A percentile compares a stretch with the other conserved stretches of the same genome.
phyloP scores from a whole-genome alignment of 148 eudicot genomes.

The Arctostaphylos glauca region DNA sequence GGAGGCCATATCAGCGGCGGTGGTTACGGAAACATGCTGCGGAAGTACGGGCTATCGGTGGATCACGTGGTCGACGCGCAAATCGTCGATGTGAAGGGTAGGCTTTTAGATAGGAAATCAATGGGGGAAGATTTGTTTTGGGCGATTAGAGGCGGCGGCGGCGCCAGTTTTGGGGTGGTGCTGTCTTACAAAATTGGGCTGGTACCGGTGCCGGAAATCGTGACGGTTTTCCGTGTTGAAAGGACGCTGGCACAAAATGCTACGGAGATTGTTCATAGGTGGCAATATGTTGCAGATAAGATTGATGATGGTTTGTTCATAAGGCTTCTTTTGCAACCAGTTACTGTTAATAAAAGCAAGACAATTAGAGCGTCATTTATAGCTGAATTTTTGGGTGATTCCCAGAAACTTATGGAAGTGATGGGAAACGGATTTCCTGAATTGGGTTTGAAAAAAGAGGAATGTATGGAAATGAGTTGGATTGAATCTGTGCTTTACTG shows the following conservation, averaged over 20 bases:
- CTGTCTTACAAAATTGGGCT: constrained; percentile 11
- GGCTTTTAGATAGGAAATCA: neutral
- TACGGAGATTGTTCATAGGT: neutral
- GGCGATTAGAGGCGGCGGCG: constrained; percentile 13
- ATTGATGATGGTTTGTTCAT: constrained; percentile 29
- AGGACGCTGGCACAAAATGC: constrained; percentile 12
- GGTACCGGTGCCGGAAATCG: neutral
- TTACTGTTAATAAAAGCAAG: constrained; percentile 3
- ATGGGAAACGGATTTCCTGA: constrained; percentile 30
- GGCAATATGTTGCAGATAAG: constrained; percentile 13
- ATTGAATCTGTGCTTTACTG: constrained; percentile 28
- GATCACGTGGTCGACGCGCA: constrained; percentile 32
- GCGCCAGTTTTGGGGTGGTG: constrained; percentile 17
- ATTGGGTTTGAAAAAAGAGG: constrained; percentile 25
- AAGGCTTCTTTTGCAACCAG: constrained; percentile 1
- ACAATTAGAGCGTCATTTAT: constrained; percentile 22
- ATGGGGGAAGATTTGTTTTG: constrained; percentile 26
- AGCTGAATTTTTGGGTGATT: constrained; percentile 30
- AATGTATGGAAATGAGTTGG: constrained; percentile 40
- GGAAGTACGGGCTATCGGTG: constrained; percentile 36
- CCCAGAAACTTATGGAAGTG: constrained; percentile 19
- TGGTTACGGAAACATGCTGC: constrained; percentile 40
- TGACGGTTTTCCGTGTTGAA: constrained; percentile 14
- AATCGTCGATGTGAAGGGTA: constrained; percentile 9
- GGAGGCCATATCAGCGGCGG: constrained; percentile 49